Evolutionary conservation across 176 grass and related monocot genomes (phyloP).

Genomic region (Coix lacrymajobi): DNA sequence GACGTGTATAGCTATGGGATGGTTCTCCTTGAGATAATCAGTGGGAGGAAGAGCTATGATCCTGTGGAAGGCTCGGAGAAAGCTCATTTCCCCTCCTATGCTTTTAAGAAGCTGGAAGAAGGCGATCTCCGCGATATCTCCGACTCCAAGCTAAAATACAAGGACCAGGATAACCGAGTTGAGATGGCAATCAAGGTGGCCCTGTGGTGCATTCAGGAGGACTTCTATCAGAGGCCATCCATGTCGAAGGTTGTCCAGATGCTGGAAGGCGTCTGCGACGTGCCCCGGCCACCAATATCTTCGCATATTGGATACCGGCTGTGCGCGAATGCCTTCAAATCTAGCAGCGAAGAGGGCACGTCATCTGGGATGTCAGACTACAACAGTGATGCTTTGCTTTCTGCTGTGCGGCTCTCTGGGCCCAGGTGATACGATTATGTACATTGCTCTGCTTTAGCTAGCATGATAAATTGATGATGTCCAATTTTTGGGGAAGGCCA

Average conservation of each 20-base stretch:
- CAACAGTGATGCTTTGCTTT: conserved; percentile 86
- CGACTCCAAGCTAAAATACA: conserved; percentile 46
- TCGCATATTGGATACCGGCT: conserved; percentile 67
- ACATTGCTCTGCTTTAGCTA: conserved; percentile 14
- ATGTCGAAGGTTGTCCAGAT: conserved; percentile 91
- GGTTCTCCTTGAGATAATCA: conserved; percentile 91
- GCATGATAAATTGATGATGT: background rate
- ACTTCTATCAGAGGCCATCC: conserved; percentile 66
- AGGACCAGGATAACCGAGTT: conserved; percentile 56
- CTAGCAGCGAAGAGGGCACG: conserved; percentile 71
- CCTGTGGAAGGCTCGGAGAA: conserved; percentile 66
- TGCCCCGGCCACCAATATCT: conserved; percentile 55
- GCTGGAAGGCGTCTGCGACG: conserved; percentile 80
- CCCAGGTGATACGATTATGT: conserved; percentile 57
- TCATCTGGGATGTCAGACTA: conserved; percentile 72
- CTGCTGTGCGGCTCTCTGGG: conserved; percentile 82
- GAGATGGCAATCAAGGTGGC: conserved; percentile 70
- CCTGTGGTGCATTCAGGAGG: conserved; percentile 96
- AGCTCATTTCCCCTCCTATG: conserved; percentile 78
- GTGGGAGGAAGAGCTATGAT: conserved; percentile 84
- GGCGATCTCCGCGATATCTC: conserved; percentile 53
- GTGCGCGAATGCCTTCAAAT: conserved; percentile 72
- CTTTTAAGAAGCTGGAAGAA: conserved; percentile 82
- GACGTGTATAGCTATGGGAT: conserved; percentile 96
- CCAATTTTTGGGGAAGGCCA: conserved; percentile 29